Evolutionary conservation across 2,329 filamentous ascomycete genomes (phyloP).

Genomic region (Cladosporium sp.): DNA sequence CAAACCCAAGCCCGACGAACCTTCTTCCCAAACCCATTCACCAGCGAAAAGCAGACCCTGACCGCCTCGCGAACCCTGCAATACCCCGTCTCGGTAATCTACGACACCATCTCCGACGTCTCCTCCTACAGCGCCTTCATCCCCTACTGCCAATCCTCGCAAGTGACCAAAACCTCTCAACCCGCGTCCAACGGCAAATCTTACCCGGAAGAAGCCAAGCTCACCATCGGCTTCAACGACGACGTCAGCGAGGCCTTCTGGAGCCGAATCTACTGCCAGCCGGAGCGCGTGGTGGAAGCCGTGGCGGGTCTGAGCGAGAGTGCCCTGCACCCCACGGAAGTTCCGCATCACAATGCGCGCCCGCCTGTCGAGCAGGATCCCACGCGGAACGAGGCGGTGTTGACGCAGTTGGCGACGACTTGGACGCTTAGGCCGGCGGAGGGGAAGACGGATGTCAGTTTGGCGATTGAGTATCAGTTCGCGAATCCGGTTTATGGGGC

Average conservation of each 20-base stretch:
- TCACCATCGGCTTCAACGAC: conserved; percentile 81
- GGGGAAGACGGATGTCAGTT: conserved; percentile 65
- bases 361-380: conserved; percentile 36
- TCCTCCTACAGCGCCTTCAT: conserved; percentile 80
- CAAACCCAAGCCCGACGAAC: conserved; percentile 51
- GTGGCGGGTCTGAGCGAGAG: conserved; percentile 57
- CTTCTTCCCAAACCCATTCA: conserved; percentile 39
- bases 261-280: conserved; percentile 73
- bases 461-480: conserved; percentile 80
- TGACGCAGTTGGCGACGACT: conserved; percentile 64
- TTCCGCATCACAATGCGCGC: conserved; percentile 39
- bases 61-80: conserved; percentile 72
- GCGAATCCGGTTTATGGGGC: conserved; percentile 82
- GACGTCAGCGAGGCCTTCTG: conserved; percentile 80
- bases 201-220: conserved; percentile 71
- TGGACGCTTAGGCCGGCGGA: conserved; percentile 57
- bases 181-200: conserved; percentile 43
- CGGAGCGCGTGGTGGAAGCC: conserved; percentile 70
- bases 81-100: conserved; percentile 68
- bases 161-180: conserved; percentile 69
- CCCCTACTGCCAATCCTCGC: conserved; percentile 79
- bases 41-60: conserved; percentile 58
- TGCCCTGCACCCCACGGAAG: conserved; percentile 38
- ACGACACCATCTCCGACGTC: conserved; percentile 83
- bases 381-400: conserved; percentile 40